phyloP scores from a whole-genome alignment of 306 rosid genomes.

The Castanospermum australe region DNA sequence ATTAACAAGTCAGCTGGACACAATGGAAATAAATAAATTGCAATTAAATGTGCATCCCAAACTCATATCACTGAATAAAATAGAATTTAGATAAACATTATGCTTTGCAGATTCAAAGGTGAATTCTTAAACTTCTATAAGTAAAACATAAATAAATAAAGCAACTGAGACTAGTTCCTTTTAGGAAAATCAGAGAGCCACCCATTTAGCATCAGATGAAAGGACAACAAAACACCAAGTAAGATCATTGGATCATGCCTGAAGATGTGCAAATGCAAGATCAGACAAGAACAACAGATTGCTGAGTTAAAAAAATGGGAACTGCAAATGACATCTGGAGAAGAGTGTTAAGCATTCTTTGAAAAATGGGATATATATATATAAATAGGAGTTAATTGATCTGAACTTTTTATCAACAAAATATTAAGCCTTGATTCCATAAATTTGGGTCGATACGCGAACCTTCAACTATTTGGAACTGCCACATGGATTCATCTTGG shows the following conservation, averaged over 20 bases:
- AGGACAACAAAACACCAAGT: background rate
- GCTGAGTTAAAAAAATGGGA: no score
- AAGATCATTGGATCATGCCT: background rate
- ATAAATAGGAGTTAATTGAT: background rate
- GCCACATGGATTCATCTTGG: background rate
- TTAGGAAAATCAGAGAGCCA: background rate
- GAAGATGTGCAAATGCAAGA: background rate
- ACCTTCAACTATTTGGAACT: background rate
- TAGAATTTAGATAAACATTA: background rate
- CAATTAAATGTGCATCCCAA: background rate
- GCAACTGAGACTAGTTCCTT: no score
- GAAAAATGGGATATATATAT: background rate
- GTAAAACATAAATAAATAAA: background rate
- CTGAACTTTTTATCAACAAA: background rate
- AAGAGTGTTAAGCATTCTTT: background rate
- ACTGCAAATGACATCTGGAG: background rate
- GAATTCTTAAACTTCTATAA: background rate
- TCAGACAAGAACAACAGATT: background rate
- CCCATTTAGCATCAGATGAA: background rate
- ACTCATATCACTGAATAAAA: background rate
- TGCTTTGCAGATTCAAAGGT: background rate
- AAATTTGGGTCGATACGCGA: background rate
- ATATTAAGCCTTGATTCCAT: constrained; percentile 16
- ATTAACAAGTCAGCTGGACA: background rate
- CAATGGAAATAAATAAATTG: background rate